Evolutionary conservation across 23 red algal species (phyloP), one percentile per base, ranked within the genome.

Genomic region (Chondrus crispus): DNA sequence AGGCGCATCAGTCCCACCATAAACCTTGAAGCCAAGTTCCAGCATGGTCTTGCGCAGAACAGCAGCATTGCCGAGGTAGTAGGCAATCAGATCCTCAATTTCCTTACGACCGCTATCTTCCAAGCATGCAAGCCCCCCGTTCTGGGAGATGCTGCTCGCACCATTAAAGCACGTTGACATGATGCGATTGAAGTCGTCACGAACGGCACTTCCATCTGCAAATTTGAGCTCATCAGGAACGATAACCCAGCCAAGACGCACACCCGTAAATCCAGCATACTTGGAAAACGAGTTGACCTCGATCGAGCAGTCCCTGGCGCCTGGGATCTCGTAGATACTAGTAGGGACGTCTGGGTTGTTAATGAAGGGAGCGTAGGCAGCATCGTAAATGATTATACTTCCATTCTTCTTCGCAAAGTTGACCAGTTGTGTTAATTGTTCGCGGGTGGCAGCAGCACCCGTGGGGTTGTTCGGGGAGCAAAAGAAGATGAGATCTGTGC

Each of bases 401-500:
- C 97, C 97, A 66, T 99, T 96, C 22, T 94, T 91, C 64, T 80
- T 74, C 16, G 97, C 97, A 93, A 96, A 99, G 20, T 49, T 75
- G 18, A 99, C 97, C 18, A 99, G 93, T 51, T 90, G 50, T 20
- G 62, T 78, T 48, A 99, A 68, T 54, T 99, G 97, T 54, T 78
- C 62, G 37, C 88, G 51, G 14, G 97, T 93, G 11, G 97, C 97
- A 20, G 91, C 97, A 42, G 97, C 97, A 36, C 97, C 97, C 3
- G 97, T 99, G 26, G 97, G 97, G 75, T 99, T 99, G 70, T 99
- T 99, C 11, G 97, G 97, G 47, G 94, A 94, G 80, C 97, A 99
- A 62, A 99, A 99, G 74, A 99, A 99, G 90, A 99, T 99, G n/a
- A 99, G 36, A 87, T 99, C 97, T 19, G 97, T 96, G 52, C 94